A percentile compares a stretch with the other conserved stretches of the same genome.
These are phyloP conservation scores for Scutellaria minor DNA, from an alignment of 257 asterid genomes.

Conservation along the genomic window DNA sequence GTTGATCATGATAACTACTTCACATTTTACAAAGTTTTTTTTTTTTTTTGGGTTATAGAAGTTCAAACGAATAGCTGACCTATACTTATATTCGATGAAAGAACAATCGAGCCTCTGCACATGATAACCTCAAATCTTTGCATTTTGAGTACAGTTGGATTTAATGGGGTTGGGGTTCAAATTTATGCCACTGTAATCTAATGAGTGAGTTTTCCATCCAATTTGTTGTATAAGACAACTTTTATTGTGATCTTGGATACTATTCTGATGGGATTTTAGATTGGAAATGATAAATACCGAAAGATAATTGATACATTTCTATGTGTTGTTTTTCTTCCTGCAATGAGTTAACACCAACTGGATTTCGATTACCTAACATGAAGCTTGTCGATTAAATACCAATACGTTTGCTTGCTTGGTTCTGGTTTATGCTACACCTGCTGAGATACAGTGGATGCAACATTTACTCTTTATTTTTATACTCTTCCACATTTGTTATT, in stretches of 20 bases:
- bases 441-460: no score
- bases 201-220: background rate
- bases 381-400: background rate
- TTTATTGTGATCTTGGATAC: background rate
- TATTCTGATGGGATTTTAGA: background rate
- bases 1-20: conserved; percentile 22
- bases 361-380: background rate
- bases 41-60: background rate
- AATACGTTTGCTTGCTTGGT: background rate
- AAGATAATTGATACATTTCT: no score
- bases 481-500: no score
- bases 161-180: conserved; percentile 2
- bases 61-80: conserved; percentile 19
- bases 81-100: background rate
- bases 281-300: background rate
- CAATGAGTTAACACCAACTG: background rate
- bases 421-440: no score
- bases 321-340: background rate
- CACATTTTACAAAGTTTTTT: background rate
- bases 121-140: background rate
- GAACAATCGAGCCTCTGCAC: background rate
- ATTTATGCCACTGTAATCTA: conserved; percentile 1
- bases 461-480: no score
- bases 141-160: background rate
- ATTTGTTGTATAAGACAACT: background rate